Conservation (phyloP, 176 grass and related monocot species). For the Alloteropsis semialata region DNA sequence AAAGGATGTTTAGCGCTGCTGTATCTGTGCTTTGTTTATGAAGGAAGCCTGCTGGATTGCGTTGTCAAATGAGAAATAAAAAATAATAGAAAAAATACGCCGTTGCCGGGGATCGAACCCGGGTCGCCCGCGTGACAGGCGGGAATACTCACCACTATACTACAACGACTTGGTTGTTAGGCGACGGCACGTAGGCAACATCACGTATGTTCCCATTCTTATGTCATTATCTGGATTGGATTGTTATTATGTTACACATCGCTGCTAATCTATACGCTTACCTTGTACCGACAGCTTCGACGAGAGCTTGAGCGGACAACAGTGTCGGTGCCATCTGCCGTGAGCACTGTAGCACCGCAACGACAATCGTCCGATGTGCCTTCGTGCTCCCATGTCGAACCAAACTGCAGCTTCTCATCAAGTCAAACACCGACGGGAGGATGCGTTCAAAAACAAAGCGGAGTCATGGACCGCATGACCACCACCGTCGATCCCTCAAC, state of each 20-base stretch:
- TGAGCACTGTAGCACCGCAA: neutral
- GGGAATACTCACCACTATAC: conserved; percentile 96
- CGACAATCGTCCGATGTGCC: neutral
- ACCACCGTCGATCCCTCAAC: neutral
- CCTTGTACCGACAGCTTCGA: too few species aligned
- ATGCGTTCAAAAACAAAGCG: neutral
- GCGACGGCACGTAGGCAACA: too few species aligned
- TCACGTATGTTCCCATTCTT: too few species aligned
- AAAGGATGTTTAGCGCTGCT: too few species aligned
- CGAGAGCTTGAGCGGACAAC: neutral
- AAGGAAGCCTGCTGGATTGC: too few species aligned
- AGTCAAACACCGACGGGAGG: neutral
- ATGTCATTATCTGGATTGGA: too few species aligned
- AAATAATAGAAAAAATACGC: neutral
- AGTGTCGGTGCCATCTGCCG: neutral
- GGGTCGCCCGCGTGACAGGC: conserved; percentile 87
- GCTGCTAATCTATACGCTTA: too few species aligned
- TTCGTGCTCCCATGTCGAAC: neutral
- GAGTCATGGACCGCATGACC: conserved; percentile 6
- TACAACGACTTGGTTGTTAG: conserved; percentile 70
- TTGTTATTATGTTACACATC: too few species aligned
- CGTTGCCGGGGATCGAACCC: conserved; percentile 97
- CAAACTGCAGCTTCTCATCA: neutral
- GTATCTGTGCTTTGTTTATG: neutral
- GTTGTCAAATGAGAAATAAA: too few species aligned